Conservation (phyloP, 2,329 filamentous ascomycete species). For the Arachnopeziza araneosa region DNA sequence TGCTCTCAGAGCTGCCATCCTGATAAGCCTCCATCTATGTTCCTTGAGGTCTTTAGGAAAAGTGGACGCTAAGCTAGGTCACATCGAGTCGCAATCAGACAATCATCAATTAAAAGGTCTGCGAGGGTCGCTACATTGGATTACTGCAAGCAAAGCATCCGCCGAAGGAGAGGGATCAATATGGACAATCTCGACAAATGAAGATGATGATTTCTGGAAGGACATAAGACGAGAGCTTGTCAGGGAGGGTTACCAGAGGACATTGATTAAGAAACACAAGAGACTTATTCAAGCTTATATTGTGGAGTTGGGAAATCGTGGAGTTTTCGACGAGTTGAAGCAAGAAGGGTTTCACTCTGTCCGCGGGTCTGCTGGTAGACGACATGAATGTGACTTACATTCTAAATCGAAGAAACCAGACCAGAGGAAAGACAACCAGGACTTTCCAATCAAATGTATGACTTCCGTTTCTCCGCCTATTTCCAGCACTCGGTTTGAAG, state of each 20-base stretch:
- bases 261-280: conserved; percentile 49
- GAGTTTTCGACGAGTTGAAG: conserved; percentile 9
- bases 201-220: conserved; percentile 48
- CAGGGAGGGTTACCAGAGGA: conserved; percentile 47
- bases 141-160: conserved; percentile 3
- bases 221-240: conserved; percentile 49
- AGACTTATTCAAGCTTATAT: conserved; percentile 25
- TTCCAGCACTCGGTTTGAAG: background rate
- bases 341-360: background rate
- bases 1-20: conserved; percentile 12
- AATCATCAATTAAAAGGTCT: conserved; percentile 4
- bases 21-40: conserved; percentile 11
- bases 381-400: background rate
- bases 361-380: background rate
- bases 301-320: conserved; percentile 5
- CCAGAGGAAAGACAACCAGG: background rate
- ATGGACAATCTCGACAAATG: conserved; percentile 28
- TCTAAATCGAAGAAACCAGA: background rate
- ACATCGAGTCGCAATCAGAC: background rate
- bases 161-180: conserved; percentile 12
- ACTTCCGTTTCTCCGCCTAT: background rate
- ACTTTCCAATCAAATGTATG: background rate
- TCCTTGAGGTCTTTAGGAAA: conserved; percentile 9
- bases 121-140: conserved; percentile 5
- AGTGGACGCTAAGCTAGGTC: conserved; percentile 5